Conservation (phyloP, 345 rosid genomes). For the Salix dunnii region DNA sequence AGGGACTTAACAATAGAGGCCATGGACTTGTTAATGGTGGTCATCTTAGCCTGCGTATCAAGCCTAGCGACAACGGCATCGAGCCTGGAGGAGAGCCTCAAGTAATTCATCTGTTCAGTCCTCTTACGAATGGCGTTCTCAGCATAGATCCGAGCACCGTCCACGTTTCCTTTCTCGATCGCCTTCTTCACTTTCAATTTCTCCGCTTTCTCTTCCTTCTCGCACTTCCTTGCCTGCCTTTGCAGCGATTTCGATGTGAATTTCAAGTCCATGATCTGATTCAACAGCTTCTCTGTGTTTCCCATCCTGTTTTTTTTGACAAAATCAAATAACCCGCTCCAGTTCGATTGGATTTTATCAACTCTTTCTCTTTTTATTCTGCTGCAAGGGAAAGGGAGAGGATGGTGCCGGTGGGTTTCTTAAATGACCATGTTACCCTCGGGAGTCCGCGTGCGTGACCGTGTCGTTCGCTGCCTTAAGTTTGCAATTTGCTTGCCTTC, state of each 20-base stretch:
- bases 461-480: not conserved
- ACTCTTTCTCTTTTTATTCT: not conserved
- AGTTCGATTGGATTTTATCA: not conserved
- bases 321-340: too few relatives aligned
- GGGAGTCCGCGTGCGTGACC: not conserved
- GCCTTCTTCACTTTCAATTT: constrained; percentile 95
- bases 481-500: not conserved
- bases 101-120: constrained; percentile 97
- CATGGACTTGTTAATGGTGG: constrained; percentile 89
- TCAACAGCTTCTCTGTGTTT: constrained; percentile 86
- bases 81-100: constrained; percentile 82
- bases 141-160: constrained; percentile 96
- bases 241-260: constrained; percentile 92
- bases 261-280: constrained; percentile 92
- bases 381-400: not conserved
- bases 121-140: constrained; percentile 95
- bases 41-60: constrained; percentile 95
- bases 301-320: constrained; percentile 41
- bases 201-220: constrained; percentile 98
- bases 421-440: not conserved
- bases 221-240: constrained; percentile 87
- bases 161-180: constrained; percentile 97
- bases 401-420: not conserved
- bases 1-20: constrained; percentile 85
- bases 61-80: constrained; percentile 95